These are phyloP conservation scores for Metschnikowia lunata DNA, from an alignment of 805 yeast genomes.

Conservation along the genomic window DNA sequence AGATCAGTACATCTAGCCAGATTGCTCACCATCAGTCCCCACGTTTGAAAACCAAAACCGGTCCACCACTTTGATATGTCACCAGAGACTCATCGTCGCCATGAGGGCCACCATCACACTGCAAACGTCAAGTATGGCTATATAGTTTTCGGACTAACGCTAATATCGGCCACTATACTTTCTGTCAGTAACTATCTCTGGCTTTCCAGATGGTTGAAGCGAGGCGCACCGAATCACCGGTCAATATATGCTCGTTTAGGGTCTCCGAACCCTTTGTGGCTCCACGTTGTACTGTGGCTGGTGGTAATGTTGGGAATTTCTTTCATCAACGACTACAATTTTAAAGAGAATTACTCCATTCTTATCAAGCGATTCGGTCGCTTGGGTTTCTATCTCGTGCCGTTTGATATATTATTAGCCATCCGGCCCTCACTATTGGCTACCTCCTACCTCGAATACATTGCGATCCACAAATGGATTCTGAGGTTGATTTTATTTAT, in stretches of 20 bases:
- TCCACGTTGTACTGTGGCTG: constrained; percentile 34
- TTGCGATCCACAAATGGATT: constrained; percentile 67
- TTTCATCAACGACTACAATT: constrained; percentile 30
- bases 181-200: constrained; percentile 29
- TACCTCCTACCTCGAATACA: constrained; percentile 46
- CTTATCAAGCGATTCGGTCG: constrained; percentile 58
- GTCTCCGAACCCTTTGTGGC: constrained; percentile 26
- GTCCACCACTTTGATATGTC: too few relatives aligned
- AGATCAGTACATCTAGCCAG: too few relatives aligned
- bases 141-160: constrained; percentile 39
- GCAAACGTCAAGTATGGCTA: constrained; percentile 62
- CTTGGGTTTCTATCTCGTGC: constrained; percentile 52
- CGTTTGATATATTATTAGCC: constrained; percentile 53
- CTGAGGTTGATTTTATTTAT: constrained; percentile 51
- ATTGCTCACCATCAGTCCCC: too few relatives aligned
- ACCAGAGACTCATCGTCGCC: constrained; percentile 29
- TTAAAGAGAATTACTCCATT: constrained; percentile 28
- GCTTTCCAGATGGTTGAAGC: constrained; percentile 31
- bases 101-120: constrained; percentile 47
- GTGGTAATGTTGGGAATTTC: constrained; percentile 25
- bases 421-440: constrained; percentile 52
- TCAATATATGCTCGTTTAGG: constrained; percentile 24
- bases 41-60: too few relatives aligned
- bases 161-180: constrained; percentile 36
- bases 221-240: constrained; percentile 29